phyloP scores from a whole-genome alignment of 768 basidiomycete genomes.

The Amanita inopinata region DNA sequence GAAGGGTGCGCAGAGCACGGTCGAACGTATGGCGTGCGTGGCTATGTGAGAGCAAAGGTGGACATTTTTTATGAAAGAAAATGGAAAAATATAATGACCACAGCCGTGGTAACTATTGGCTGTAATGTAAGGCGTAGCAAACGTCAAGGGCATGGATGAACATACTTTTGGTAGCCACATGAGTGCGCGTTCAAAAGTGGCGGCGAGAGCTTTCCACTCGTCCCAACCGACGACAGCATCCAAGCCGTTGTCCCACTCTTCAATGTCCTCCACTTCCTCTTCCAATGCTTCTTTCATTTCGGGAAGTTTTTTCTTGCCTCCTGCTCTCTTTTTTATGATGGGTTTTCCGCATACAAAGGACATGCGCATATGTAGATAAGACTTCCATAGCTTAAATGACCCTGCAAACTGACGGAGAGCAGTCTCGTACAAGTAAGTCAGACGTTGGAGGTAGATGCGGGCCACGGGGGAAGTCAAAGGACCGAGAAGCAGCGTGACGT shows the following conservation, averaged over 20 bases:
- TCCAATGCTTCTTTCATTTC: slow-evolving; percentile 86
- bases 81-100: slow-evolving; percentile 93
- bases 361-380: slow-evolving; percentile 79
- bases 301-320: slow-evolving; percentile 86
- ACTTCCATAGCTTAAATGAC: slow-evolving; percentile 94
- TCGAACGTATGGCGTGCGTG: slow-evolving; percentile 94
- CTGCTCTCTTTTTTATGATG: slow-evolving; percentile 62
- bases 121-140: slow-evolving; percentile 9
- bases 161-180: slow-evolving; percentile 90
- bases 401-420: slow-evolving; percentile 81
- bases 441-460: slow-evolving; percentile 68
- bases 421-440: slow-evolving; percentile 90
- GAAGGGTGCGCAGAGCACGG: slow-evolving; percentile 85
- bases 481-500: slow-evolving; percentile 56
- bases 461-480: slow-evolving; percentile 66
- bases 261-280: slow-evolving; percentile 69
- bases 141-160: slow-evolving; percentile 10
- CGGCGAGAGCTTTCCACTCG: slow-evolving; percentile 87
- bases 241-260: slow-evolving; percentile 80
- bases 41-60: slow-evolving; percentile 71
- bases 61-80: slow-evolving; percentile 84
- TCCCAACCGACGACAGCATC: slow-evolving; percentile 91
- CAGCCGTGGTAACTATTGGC: slow-evolving; percentile 70
- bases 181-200: slow-evolving; percentile 84
- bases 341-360: slow-evolving; percentile 77